Conservation (phyloP, 2,329 filamentous ascomycete species). For the Neonectria sp. region DNA sequence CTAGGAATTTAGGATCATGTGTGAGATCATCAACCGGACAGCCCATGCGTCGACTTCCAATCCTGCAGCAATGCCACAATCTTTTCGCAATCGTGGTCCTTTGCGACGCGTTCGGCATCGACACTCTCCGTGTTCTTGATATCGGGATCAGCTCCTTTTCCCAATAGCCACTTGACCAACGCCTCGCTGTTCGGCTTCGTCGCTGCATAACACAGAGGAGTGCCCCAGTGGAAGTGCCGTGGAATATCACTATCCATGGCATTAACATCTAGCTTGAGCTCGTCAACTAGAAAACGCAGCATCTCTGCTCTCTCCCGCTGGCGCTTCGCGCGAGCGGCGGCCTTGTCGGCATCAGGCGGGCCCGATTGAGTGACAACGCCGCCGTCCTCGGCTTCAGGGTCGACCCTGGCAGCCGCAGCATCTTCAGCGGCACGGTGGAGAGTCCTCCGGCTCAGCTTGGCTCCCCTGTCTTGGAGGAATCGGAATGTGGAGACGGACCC, state of each 20-base stretch:
- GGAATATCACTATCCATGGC: slow-evolving; percentile 2
- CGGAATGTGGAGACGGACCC: slow-evolving; percentile 16
- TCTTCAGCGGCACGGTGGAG: slow-evolving; percentile 9
- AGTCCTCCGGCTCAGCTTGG: slow-evolving; percentile 4
- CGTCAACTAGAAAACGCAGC: slow-evolving; percentile 27
- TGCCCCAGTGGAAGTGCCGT: not conserved
- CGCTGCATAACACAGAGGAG: slow-evolving; percentile 15
- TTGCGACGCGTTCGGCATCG: slow-evolving; percentile 8
- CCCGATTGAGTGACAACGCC: not conserved
- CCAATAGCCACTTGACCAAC: slow-evolving; percentile 15
- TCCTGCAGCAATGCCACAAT: not conserved
- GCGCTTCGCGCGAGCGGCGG: not conserved
- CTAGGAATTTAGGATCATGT: not conserved
- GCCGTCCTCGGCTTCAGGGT: slow-evolving; percentile 2
- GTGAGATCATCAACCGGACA: not conserved
- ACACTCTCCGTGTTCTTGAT: slow-evolving; percentile 11
- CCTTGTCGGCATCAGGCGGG: not conserved
- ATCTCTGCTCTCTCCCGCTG: slow-evolving; percentile 13
- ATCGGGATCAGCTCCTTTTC: slow-evolving; percentile 5
- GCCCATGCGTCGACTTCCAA: slow-evolving; percentile 7
- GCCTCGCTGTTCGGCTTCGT: not conserved
- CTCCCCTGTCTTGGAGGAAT: slow-evolving; percentile 4
- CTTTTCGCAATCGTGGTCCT: not conserved
- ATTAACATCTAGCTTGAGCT: slow-evolving; percentile 8
- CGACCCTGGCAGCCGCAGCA: slow-evolving; percentile 1